Evolutionary conservation across 345 rosid genomes (phyloP).

Genomic region (Raphanus raphanistrum): DNA sequence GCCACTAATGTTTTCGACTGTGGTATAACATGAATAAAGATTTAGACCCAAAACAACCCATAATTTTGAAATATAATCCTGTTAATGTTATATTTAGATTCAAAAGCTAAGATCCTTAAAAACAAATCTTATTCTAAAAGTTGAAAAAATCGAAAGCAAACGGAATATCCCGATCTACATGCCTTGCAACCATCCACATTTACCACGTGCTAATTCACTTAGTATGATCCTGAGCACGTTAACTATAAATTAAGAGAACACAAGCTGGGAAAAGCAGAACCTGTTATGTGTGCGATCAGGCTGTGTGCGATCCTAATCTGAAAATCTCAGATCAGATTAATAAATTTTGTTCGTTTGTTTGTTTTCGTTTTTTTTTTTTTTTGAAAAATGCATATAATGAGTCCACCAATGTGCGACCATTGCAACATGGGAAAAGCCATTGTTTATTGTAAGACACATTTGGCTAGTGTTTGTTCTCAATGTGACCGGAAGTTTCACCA

Average conservation of each 20-base stretch:
- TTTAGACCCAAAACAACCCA: background rate
- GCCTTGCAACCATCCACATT: background rate
- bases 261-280: background rate
- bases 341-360: background rate
- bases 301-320: background rate
- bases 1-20: background rate
- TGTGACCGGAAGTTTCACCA: constrained; percentile 17
- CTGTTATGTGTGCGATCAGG: background rate
- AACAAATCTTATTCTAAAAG: background rate
- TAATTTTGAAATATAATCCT: background rate
- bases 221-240: background rate
- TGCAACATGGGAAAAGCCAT: background rate
- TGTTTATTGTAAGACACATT: background rate
- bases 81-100: background rate
- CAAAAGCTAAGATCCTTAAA: background rate
- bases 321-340: background rate
- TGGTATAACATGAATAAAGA: background rate
- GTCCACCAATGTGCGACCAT: constrained; percentile 12
- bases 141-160: background rate
- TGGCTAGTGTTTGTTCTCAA: constrained; percentile 14
- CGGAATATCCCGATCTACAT: constrained; percentile 25
- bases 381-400: background rate
- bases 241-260: constrained; percentile 7
- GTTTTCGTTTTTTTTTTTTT: background rate
- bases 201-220: constrained; percentile 6